These are phyloP conservation scores for Prunus yedoensis DNA, from an alignment of 331 rosid genomes.

Conservation along the genomic window DNA sequence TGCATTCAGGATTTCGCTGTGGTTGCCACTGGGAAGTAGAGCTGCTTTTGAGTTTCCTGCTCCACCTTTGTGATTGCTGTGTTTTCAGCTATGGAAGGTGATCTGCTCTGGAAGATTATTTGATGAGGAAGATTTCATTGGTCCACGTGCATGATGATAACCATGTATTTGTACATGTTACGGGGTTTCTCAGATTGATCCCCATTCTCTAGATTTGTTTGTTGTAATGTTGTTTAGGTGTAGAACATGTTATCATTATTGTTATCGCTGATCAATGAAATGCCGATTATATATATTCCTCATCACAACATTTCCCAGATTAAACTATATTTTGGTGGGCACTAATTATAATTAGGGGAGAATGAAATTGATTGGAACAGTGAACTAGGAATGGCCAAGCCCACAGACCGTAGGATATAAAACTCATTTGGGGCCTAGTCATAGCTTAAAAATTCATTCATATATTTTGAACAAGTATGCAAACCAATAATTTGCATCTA, in stretches of 20 bases:
- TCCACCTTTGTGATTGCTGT: constrained; percentile 12
- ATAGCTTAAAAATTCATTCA: too few species aligned
- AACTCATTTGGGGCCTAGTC: too few species aligned
- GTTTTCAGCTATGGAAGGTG: constrained; percentile 11
- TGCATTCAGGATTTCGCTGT: constrained; percentile 13
- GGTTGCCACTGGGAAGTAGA: constrained; percentile 13
- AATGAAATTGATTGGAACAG: too few species aligned
- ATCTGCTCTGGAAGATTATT: background rate
- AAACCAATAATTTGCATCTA: too few species aligned
- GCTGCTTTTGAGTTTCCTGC: constrained; percentile 13
- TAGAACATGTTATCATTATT: constrained; percentile 20
- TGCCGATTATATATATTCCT: background rate
- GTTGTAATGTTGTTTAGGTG: constrained; percentile 20
- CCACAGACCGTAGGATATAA: too few species aligned
- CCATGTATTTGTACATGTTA: constrained; percentile 16
- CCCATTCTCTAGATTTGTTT: constrained; percentile 12
- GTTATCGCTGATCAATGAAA: constrained; percentile 4
- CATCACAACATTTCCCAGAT: background rate
- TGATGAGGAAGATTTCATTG: constrained; percentile 15
- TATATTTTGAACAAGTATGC: too few species aligned
- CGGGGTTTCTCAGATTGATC: constrained; percentile 31
- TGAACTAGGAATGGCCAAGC: too few species aligned
- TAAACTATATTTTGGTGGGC: too few species aligned
- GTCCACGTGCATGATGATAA: constrained; percentile 11
- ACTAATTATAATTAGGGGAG: too few species aligned